phyloP scores from a whole-genome alignment of 805 yeast genomes.

The Zygoascus bituminiphila region DNA sequence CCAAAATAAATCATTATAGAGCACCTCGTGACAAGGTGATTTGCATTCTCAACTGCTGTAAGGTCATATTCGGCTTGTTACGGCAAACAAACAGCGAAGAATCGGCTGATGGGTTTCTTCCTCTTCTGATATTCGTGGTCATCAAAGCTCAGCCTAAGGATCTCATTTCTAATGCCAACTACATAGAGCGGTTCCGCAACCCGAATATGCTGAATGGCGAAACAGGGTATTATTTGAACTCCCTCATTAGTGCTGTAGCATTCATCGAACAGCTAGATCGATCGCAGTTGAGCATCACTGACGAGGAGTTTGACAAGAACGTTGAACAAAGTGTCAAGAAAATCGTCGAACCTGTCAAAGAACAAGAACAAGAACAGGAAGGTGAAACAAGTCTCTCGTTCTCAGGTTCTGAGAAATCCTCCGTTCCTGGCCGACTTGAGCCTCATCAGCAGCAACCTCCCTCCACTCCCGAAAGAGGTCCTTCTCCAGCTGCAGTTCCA shows the following conservation, averaged over 20 bases:
- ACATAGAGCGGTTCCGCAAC: constrained; percentile 77
- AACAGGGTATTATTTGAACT: constrained; percentile 81
- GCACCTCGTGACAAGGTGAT: constrained; percentile 94
- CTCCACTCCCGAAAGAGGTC: constrained; percentile 15
- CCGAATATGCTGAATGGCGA: constrained; percentile 77
- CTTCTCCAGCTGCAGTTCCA: constrained; percentile 6
- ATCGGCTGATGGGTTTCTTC: constrained; percentile 93
- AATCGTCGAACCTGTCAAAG: constrained; percentile 33
- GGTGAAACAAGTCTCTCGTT: too few species aligned
- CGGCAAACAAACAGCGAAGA: constrained; percentile 60
- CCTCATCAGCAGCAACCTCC: constrained; percentile 15
- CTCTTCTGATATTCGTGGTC: constrained; percentile 72
- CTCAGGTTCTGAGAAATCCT: neutral
- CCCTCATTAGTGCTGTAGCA: constrained; percentile 81
- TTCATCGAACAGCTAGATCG: constrained; percentile 58
- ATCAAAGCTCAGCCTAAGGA: constrained; percentile 56
- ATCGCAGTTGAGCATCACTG: constrained; percentile 51
- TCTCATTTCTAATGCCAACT: constrained; percentile 70
- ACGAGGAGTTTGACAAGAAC: constrained; percentile 48
- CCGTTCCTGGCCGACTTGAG: constrained; percentile 1
- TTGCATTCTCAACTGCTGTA: constrained; percentile 84
- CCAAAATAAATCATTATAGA: constrained; percentile 70
- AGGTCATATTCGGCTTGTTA: constrained; percentile 81
- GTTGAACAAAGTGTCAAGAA: constrained; percentile 32
- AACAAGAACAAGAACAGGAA: constrained; percentile 1